These are phyloP conservation scores for Paracoccidioides lutzii DNA, from an alignment of 2,329 filamentous ascomycete genomes.

Conservation along the genomic window DNA sequence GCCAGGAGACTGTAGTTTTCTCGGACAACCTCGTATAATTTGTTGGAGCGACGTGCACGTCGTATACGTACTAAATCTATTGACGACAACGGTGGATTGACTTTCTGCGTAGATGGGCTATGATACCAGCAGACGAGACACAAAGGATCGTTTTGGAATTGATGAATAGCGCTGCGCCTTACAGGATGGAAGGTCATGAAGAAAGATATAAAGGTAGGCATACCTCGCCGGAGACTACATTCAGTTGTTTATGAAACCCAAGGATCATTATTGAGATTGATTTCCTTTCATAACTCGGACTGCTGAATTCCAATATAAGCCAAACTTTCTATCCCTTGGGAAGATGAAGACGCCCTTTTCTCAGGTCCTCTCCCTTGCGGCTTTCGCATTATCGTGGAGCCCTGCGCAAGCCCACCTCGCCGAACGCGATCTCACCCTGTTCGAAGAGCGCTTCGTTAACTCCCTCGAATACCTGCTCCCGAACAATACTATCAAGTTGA, in stretches of 20 bases:
- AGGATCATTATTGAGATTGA: background rate
- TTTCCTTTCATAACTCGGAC: background rate
- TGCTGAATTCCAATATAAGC: background rate
- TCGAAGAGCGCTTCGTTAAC: conserved; percentile 3
- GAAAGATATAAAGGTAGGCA: background rate
- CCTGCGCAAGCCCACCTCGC: background rate
- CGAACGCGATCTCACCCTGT: conserved; percentile 1
- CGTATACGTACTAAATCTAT: background rate
- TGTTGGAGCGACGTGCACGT: background rate
- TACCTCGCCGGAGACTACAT: background rate
- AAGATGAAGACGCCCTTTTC: conserved; percentile 1
- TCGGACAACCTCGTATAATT: background rate
- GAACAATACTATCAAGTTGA: conserved; percentile 4
- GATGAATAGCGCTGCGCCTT: background rate
- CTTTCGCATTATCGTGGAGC: background rate
- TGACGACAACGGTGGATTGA: background rate
- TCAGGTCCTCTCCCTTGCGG: background rate
- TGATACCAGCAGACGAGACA: background rate
- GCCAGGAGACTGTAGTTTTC: background rate
- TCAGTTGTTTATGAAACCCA: background rate
- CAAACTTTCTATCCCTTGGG: background rate
- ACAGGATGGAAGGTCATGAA: background rate
- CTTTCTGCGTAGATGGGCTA: background rate
- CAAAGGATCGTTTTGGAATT: background rate
- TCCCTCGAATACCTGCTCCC: background rate